Evolutionary conservation across 306 rosid species (phyloP), one percentile per base, ranked within the genome.

Genomic region (Prinsepia uniflora): DNA sequence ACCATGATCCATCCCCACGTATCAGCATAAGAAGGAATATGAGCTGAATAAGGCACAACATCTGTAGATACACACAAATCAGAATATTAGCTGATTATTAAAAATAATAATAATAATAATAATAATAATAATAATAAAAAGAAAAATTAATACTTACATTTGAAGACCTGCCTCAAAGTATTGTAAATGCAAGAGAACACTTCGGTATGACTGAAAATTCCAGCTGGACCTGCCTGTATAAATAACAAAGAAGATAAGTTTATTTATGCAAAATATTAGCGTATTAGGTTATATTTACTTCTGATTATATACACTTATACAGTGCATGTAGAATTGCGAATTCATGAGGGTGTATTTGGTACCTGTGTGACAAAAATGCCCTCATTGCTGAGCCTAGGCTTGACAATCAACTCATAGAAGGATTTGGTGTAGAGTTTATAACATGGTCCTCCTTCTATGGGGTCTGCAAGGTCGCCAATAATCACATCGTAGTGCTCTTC

Each of bases 151-250:
- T 52, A 78, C 96, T 85, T 73, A 93, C 98, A 90, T 83, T 88
- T 90, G 84, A 93, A 93, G 74, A 90, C 98, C 75, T 93, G 92
- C 71, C 82, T 90, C 74, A 93, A 65, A 68, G 98, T 93, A 77
- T 93, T 90, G 86, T 84, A 90, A 78, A 93, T 93, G 78, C 92
- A 88, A n/a, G 98, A 88, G 81, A 93, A 90, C 24, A 93, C 97
- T 80, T 93, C 96, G 7, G 91, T 86, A 76, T 93, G 98, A 73
- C 96, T 93, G 76, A 93, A 93, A 76, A 93, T 93, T 72, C 98
- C 98, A 80, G 98, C 98, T 58, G 98, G 98, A 3, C 98, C 96
- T 8, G 98, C 98, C 98, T 92, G 96, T 93, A 96, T 88, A 60
- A 18, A 30, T 36, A 62, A 5, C 44, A 22, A n/a, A 22, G 1